Evolutionary conservation across 257 asterid genomes (phyloP).

Genomic region (Plantago major): DNA sequence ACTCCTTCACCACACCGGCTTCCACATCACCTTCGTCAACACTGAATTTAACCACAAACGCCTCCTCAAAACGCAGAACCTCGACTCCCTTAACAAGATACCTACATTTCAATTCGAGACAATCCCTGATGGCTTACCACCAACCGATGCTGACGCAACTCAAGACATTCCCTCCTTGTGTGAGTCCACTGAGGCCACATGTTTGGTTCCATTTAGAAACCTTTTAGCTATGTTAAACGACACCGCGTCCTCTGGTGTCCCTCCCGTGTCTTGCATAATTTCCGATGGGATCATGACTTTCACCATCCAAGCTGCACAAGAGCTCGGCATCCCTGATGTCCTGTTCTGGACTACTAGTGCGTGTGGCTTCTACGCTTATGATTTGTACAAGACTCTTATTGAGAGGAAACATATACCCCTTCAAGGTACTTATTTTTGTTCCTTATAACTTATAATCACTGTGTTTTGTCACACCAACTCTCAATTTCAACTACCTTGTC

Average conservation of each 20-base stretch:
- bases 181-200: conserved; percentile 23
- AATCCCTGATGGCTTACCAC: conserved; percentile 59
- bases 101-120: conserved; percentile 36
- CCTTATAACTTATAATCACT: no score
- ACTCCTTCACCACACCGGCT: conserved; percentile 35
- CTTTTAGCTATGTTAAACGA: conserved; percentile 32
- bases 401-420: conserved; percentile 39
- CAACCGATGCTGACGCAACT: conserved; percentile 33
- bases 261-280: conserved; percentile 51
- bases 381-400: conserved; percentile 21
- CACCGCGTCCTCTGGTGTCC: conserved; percentile 8
- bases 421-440: conserved; percentile 27
- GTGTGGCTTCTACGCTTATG: conserved; percentile 33
- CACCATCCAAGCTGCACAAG: conserved; percentile 42
- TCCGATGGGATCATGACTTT: conserved; percentile 49
- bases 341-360: conserved; percentile 46
- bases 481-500: no score
- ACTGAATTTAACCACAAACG: conserved; percentile 47
- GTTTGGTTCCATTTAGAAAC: conserved; percentile 31
- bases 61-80: conserved; percentile 35
- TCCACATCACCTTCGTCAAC: conserved; percentile 34
- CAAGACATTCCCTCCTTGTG: conserved; percentile 37
- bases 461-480: no score
- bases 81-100: conserved; percentile 24
- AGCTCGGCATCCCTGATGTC: conserved; percentile 46